phyloP scores from a whole-genome alignment of 306 rosid species.

The Myrica gale region DNA sequence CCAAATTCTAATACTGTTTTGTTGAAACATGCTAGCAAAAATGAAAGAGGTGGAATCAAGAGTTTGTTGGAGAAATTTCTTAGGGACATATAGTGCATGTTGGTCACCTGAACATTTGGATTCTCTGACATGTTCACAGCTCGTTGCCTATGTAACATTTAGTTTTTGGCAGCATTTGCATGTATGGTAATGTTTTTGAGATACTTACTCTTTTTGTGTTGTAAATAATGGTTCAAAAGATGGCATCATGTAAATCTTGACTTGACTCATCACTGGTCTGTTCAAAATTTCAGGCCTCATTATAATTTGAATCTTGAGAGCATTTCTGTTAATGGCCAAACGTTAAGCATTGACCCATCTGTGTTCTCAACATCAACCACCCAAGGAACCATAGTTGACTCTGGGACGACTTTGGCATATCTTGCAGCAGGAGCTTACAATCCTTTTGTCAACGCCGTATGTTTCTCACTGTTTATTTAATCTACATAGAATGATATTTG shows the following conservation, averaged over 20 bases:
- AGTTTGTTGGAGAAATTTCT: neutral
- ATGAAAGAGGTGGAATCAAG: no score
- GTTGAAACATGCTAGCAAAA: no score
- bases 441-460: conserved; percentile 81
- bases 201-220: neutral
- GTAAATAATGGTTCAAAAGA: conserved; percentile 3
- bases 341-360: conserved; percentile 52
- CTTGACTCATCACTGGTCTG: conserved; percentile 26
- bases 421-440: conserved; percentile 86
- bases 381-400: conserved; percentile 87
- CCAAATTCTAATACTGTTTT: neutral
- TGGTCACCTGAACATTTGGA: neutral
- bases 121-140: neutral
- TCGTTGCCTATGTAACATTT: neutral
- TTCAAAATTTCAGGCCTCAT: conserved; percentile 75
- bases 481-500: conserved; percentile 14
- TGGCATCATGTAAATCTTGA: neutral
- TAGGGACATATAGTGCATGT: neutral
- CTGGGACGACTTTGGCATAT: conserved; percentile 97
- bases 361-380: conserved; percentile 78
- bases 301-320: conserved; percentile 87
- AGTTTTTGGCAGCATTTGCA: neutral
- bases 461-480: conserved; percentile 35
- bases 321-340: conserved; percentile 80
- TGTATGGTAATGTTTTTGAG: neutral